Evolutionary conservation across 805 yeast genomes (phyloP), one percentile per base, ranked within the genome.

Genomic region (Yamadazyma takamatsuzukensis): DNA sequence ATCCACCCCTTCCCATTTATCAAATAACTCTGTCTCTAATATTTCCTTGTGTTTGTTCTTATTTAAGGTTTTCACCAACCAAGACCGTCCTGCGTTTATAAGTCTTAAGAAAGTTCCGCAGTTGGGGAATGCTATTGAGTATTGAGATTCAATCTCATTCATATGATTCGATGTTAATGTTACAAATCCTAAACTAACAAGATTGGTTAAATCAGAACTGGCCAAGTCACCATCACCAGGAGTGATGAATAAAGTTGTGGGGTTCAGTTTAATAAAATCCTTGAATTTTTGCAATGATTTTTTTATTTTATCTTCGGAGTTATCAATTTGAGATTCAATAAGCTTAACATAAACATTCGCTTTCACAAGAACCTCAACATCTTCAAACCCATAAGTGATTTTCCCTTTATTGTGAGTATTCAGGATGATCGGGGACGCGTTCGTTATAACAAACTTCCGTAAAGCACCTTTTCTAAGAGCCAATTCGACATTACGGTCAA

Each of bases 91-190:
- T 1, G 61, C 51, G 36, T 64, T 70, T 12, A 72, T 47, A 21
- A 74, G 51, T 34, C 66, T 65, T 25, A 75, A 49, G 29, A 58
- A 64, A 2, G 70, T 63, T 0, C 82, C 82, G 36, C 75, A 57
- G 29, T 69, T 64, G 0, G 81, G 81, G 16, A 66, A 59, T 6
- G 76, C 54, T 3, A 76, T 43, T 14, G 68, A 52, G 37, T 70
- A 68, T 37, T 59, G 49, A 5, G 51, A 34, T 27, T 66, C 72
- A 24, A 69, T 60, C 38, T 59, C 66, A 30, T 63, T 60, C 30
- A 68, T 54, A 32, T 67, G 70, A 39, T 67, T 67, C 6, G 71
- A 65, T 0, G 70, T 61, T 30, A 72, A 44, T 0, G 78, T 67
- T 5, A 74, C 44, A 29, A 59, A 66, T 1, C 78, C 79, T 6